phyloP scores from a whole-genome alignment of 1,284 basidiomycete genomes.

The Heterobasidion annosum region DNA sequence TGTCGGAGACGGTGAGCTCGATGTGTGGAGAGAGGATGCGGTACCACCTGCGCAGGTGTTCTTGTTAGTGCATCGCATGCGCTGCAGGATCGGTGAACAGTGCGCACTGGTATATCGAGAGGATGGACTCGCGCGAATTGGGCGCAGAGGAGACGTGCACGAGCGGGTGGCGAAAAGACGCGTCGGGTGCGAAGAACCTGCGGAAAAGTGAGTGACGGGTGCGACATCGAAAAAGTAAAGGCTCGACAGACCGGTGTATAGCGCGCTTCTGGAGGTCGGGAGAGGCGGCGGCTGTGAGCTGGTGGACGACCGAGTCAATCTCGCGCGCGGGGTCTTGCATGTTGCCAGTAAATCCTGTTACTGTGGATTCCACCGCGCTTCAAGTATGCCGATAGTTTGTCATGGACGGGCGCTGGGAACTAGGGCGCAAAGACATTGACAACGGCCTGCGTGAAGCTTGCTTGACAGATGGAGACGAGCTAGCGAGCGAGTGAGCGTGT shows the following conservation, averaged over 20 bases:
- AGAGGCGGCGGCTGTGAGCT: conserved; percentile 32
- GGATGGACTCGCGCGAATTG: conserved; percentile 37
- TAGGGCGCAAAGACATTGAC: no score
- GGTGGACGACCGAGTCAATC: conserved; percentile 31
- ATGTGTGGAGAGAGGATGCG: conserved; percentile 44
- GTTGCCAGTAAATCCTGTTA: not conserved
- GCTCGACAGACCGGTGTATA: conserved; percentile 22
- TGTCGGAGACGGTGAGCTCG: conserved; percentile 29
- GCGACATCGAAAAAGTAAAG: not conserved
- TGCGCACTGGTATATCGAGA: conserved; percentile 44
- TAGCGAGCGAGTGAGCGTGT: no score
- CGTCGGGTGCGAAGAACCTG: conserved; percentile 40
- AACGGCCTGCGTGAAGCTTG: no score
- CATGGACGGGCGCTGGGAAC: no score
- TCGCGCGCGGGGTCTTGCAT: conserved; percentile 52
- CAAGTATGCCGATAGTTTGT: no score
- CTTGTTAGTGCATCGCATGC: no score
- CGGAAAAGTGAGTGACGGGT: not conserved
- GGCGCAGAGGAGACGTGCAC: conserved; percentile 33
- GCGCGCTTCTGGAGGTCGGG: conserved; percentile 42
- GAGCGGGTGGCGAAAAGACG: conserved; percentile 45
- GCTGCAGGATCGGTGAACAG: not conserved
- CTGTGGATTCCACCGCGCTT: no score
- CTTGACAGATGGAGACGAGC: no score
- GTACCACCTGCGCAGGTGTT: conserved; percentile 37